Percentiles rank a stretch among this genome's conserved stretches.
These are phyloP conservation scores for Secale cereale DNA, from an alignment of 176 grass and related monocot species.

Conservation along the genomic window DNA sequence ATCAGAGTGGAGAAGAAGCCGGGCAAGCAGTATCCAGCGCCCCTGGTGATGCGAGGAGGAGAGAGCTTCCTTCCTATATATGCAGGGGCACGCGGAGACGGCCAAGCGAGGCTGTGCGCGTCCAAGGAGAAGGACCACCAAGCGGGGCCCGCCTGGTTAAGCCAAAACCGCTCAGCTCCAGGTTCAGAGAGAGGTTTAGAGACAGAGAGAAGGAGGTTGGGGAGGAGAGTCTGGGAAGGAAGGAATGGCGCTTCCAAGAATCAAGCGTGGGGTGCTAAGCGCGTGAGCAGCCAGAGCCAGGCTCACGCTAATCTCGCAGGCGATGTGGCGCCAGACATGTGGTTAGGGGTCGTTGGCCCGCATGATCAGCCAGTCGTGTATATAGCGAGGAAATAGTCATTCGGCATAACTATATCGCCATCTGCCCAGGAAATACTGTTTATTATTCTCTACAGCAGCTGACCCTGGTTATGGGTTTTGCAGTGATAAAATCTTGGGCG, in stretches of 20 bases:
- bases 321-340: background rate
- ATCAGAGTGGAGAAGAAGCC: background rate
- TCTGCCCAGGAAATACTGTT: background rate
- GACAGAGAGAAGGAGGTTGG: background rate
- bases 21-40: background rate
- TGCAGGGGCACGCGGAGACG: background rate
- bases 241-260: background rate
- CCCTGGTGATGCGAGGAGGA: slow-evolving; percentile 9
- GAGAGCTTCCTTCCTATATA: slow-evolving; percentile 23
- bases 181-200: background rate
- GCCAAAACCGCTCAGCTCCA: background rate
- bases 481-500: background rate
- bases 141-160: background rate
- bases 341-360: background rate
- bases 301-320: background rate
- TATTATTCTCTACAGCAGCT: background rate
- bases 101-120: background rate
- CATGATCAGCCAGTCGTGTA: background rate
- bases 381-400: background rate
- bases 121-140: background rate
- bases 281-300: slow-evolving; percentile 26
- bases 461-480: background rate
- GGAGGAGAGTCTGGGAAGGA: background rate
- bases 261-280: slow-evolving; percentile 7
- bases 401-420: background rate